phyloP scores from a whole-genome alignment of 2,329 filamentous ascomycete genomes.

The Gyromitra esculenta region DNA sequence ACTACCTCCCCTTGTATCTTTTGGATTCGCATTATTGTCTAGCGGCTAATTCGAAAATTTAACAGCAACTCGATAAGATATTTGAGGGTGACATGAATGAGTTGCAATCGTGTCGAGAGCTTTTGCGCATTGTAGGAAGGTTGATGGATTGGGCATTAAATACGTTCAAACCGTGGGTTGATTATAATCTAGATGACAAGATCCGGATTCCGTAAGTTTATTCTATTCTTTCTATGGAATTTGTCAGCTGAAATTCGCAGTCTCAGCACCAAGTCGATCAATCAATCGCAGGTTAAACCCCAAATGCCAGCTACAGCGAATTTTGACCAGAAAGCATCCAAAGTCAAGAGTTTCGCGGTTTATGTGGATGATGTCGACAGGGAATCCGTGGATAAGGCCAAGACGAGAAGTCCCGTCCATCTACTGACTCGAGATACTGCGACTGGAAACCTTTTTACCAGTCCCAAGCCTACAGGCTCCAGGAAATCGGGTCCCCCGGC shows the following conservation, averaged over 20 bases:
- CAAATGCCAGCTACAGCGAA: too few species aligned
- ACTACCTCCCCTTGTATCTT: too few species aligned
- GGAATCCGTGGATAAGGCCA: neutral
- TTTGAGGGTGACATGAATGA: constrained; percentile 12
- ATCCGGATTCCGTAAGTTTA: neutral
- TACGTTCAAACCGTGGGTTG: constrained; percentile 16
- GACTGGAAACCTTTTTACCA: neutral
- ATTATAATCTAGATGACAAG: neutral
- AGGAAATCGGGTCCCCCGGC: neutral
- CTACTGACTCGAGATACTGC: neutral
- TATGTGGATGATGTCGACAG: neutral
- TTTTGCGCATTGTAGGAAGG: constrained; percentile 13
- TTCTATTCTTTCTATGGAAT: neutral
- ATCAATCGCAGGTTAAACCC: too few species aligned
- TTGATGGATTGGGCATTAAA: constrained; percentile 14
- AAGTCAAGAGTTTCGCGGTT: neutral
- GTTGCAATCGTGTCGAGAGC: constrained; percentile 6
- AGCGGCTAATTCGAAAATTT: neutral
- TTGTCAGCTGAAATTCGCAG: neutral
- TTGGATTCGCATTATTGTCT: neutral
- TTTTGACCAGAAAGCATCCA: too few species aligned
- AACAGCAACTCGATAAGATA: constrained; percentile 7
- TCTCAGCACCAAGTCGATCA: neutral
- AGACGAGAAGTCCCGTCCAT: neutral
- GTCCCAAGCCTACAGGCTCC: neutral